phyloP scores from a whole-genome alignment of 2,329 filamentous ascomycete species.

The Thermochaetoides dissita region DNA sequence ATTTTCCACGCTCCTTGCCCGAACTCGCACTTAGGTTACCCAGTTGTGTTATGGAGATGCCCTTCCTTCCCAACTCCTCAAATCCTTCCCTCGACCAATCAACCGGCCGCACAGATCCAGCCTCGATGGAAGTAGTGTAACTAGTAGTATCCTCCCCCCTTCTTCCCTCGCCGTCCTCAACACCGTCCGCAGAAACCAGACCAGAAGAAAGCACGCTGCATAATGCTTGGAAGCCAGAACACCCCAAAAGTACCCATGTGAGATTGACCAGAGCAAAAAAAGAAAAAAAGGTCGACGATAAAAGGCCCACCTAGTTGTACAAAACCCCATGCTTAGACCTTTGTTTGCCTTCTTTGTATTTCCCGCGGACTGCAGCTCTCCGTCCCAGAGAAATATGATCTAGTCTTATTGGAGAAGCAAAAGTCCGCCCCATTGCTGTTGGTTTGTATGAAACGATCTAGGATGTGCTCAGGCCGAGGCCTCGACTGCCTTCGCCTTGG shows the following conservation, averaged over 20 bases:
- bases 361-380: not conserved
- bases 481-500: conserved; percentile 21
- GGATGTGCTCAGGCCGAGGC: conserved; percentile 19
- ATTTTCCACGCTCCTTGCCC: too few relatives aligned
- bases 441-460: too few relatives aligned
- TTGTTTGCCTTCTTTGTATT: not conserved
- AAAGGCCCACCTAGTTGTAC: conserved; percentile 6
- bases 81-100: too few relatives aligned
- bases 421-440: too few relatives aligned
- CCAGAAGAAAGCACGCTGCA: not conserved
- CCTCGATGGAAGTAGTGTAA: too few relatives aligned
- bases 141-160: not conserved
- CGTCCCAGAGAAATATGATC: not conserved
- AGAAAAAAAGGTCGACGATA: conserved; percentile 1
- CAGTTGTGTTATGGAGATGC: too few relatives aligned
- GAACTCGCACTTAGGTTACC: too few relatives aligned
- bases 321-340: not conserved
- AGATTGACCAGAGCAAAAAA: not conserved
- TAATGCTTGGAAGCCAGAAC: too few relatives aligned
- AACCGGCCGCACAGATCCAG: too few relatives aligned
- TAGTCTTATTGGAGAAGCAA: too few relatives aligned
- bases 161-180: not conserved
- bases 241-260: too few relatives aligned
- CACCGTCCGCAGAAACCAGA: conserved; percentile 2
- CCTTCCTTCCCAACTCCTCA: too few relatives aligned